Percentiles rank a stretch among this genome's conserved stretches.
phyloP scores from a whole-genome alignment of 805 yeast genomes.

The Limtongia smithiae region DNA sequence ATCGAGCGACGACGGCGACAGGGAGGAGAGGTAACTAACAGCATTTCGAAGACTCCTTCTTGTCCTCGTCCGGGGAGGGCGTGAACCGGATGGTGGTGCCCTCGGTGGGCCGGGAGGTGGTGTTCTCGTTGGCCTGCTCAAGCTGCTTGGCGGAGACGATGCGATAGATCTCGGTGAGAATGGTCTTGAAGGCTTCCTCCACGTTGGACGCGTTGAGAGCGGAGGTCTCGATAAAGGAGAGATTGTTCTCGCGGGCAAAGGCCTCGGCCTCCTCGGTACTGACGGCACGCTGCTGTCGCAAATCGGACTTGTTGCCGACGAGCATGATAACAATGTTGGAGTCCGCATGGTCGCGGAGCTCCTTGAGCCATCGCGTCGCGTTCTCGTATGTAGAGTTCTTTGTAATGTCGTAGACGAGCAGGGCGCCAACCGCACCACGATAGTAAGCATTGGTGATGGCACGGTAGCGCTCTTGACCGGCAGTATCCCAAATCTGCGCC shows the following conservation, averaged over 20 bases:
- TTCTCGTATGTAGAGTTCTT: constrained; percentile 88
- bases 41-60: constrained; percentile 53
- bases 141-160: constrained; percentile 91
- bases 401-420: constrained; percentile 91
- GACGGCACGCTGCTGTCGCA: constrained; percentile 90
- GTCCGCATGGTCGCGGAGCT: constrained; percentile 94
- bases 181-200: constrained; percentile 88
- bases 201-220: constrained; percentile 94
- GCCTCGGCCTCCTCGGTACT: constrained; percentile 96
- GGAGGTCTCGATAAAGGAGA: constrained; percentile 92
- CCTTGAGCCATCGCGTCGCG: constrained; percentile 89
- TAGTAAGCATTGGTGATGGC: constrained; percentile 97
- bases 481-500: constrained; percentile 98
- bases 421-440: constrained; percentile 97
- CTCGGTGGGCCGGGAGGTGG: constrained; percentile 57
- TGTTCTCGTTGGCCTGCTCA: constrained; percentile 71
- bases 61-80: constrained; percentile 69
- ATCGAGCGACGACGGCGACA: too few relatives aligned
- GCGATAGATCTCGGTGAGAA: constrained; percentile 88
- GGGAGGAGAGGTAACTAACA: constrained; percentile 55
- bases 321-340: constrained; percentile 93
- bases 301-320: constrained; percentile 95
- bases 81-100: constrained; percentile 92
- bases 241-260: constrained; percentile 84
- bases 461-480: constrained; percentile 97